These are phyloP conservation scores for Fusarium nematophilum DNA, from an alignment of 2,329 filamentous ascomycete species.

Conservation along the genomic window DNA sequence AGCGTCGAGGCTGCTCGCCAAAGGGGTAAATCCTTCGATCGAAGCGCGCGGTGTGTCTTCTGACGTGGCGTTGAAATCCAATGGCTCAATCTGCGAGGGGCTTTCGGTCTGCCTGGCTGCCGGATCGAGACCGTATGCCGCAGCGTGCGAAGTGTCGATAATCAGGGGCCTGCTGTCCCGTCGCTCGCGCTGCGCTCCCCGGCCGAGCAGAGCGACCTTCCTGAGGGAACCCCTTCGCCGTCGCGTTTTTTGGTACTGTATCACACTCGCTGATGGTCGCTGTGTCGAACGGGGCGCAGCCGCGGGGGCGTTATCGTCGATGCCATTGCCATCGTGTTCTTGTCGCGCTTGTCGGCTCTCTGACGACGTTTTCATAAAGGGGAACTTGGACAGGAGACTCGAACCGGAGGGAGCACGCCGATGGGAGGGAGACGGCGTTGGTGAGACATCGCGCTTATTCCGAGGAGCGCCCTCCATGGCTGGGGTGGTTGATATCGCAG, in stretches of 20 bases:
- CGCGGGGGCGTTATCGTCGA: slow-evolving; percentile 50
- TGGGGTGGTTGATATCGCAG: neutral
- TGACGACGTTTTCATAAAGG: slow-evolving; percentile 68
- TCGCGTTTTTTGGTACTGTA: slow-evolving; percentile 64
- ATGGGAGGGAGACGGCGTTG: slow-evolving; percentile 34
- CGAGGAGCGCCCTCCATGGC: slow-evolving; percentile 29
- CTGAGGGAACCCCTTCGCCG: slow-evolving; percentile 86
- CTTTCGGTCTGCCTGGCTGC: slow-evolving; percentile 34
- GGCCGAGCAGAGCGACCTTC: slow-evolving; percentile 86
- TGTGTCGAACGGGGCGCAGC: slow-evolving; percentile 48
- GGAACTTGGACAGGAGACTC: slow-evolving; percentile 74
- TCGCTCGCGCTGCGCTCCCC: slow-evolving; percentile 72
- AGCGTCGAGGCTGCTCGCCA: slow-evolving; percentile 39
- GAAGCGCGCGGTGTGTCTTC: slow-evolving; percentile 59
- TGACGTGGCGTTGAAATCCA: slow-evolving; percentile 59
- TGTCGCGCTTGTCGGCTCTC: slow-evolving; percentile 45
- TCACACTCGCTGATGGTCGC: slow-evolving; percentile 45
- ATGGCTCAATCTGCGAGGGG: slow-evolving; percentile 45
- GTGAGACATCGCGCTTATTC: slow-evolving; percentile 23
- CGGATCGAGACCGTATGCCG: slow-evolving; percentile 35
- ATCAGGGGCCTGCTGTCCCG: slow-evolving; percentile 62
- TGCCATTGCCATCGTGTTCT: slow-evolving; percentile 51
- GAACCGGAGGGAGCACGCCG: slow-evolving; percentile 67
- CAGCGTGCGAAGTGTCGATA: slow-evolving; percentile 53
- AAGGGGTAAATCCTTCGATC: slow-evolving; percentile 58